A percentile compares a stretch with the other conserved stretches of the same genome.
Conservation (phyloP, 192 early-diverging fungal genomes). For the Rhizoclosmatium sp. region DNA sequence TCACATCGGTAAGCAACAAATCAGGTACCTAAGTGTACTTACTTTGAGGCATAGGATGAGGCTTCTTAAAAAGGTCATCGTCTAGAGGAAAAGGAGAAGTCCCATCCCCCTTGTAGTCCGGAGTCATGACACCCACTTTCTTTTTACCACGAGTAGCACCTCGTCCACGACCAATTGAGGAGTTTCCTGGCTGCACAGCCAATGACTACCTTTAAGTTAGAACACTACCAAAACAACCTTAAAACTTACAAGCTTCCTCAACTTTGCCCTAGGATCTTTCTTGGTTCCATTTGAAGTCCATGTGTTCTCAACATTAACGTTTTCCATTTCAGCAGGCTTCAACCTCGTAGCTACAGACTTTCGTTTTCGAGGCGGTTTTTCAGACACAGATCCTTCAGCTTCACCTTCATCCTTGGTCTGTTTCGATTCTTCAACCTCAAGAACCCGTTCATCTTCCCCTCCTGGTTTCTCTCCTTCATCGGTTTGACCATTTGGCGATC, state of each 20-base stretch:
- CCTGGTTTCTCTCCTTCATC: background rate
- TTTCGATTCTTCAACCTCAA: background rate
- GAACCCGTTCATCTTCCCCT: background rate
- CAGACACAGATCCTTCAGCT: background rate
- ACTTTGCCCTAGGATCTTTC: slow-evolving; percentile 1
- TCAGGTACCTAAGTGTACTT: background rate
- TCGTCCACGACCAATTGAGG: slow-evolving; percentile 28
- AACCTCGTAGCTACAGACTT: slow-evolving; percentile 11
- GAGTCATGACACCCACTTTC: slow-evolving; percentile 5
- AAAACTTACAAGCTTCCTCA: slow-evolving; percentile 19
- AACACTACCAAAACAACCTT: background rate
- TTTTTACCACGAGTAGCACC: slow-evolving; percentile 15
- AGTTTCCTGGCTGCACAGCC: background rate
- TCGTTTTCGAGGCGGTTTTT: background rate
- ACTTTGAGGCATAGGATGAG: slow-evolving; percentile 5
- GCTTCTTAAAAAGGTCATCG: slow-evolving; percentile 16
- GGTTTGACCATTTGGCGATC: background rate
- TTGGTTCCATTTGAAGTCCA: slow-evolving; percentile 3
- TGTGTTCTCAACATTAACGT: slow-evolving; percentile 7
- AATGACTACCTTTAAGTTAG: background rate
- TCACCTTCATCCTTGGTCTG: background rate
- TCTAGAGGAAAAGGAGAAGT: background rate
- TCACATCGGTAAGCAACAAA: background rate
- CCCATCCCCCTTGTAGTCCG: background rate
- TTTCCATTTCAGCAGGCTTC: no score